Evolutionary conservation across 805 yeast genomes (phyloP), one percentile per base, ranked within the genome.

Genomic region (Kodamaea fukazawae): DNA sequence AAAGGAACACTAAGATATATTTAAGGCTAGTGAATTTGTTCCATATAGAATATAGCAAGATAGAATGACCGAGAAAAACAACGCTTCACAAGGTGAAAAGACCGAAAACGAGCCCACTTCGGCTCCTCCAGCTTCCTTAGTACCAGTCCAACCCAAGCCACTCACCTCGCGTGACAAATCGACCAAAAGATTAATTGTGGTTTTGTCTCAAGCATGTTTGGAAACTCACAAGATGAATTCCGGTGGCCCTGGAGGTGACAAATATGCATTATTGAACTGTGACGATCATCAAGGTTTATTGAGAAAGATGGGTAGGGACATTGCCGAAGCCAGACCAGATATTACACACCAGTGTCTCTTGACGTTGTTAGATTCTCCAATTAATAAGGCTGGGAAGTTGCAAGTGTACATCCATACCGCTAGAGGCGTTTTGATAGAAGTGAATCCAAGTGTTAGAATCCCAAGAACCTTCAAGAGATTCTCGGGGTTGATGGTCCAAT

Each of bases 241-340:
- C 2, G 79, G 82, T 14, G 78, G 82, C 7, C 80, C 83, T 36
- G 95, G 91, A 37, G 74, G 73, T 26, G 98, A 93, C 58, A 88
- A 93, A 62, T 93, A 83, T 58, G 97, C 96, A 0, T 68, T 93
- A 45, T 73, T 93, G 56, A 93, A 93, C 70, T 93, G 99, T 72
- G 99, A 93, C 63, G 99, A 93, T 61, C 99, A 93, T 62, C 99
- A 93, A 68, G 97, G 97, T 11, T 71, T 91, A 38, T 71, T 93
- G 54, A 84, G 91, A 62, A 91, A 89, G 60, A 88, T 91, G 95
- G 96, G 95, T 38, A 79, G 98, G 59, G 98, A 93, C 58, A 91
- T 93, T 48, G 87, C 96, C 35, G 99, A 93, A 59, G 98, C 97
- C 6, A 81, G 99, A 63, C 99, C 99, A n/a, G 99, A 93, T 63